Percentiles rank a stretch among this genome's conserved stretches.
Evolutionary conservation across 2,329 filamentous ascomycete genomes (phyloP).

Genomic region (Venturia aucupariae): DNA sequence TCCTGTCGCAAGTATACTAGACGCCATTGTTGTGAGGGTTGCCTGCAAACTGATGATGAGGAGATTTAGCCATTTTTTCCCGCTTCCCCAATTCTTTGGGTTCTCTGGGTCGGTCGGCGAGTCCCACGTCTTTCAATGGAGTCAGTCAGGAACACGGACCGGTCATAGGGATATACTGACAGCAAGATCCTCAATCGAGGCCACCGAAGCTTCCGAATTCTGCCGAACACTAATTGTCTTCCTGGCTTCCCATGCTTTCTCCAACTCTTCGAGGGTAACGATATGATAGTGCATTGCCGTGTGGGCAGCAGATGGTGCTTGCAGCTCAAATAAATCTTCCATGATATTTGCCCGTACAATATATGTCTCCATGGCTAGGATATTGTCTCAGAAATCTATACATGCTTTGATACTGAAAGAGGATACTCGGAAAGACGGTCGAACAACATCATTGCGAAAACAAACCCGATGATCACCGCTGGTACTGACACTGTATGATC

Average conservation of each 20-base stretch:
- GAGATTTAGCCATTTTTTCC: conserved; percentile 35
- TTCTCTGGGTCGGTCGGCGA: conserved; percentile 34
- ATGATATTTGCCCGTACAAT: not conserved
- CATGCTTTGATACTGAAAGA: not conserved
- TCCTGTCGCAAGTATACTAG: conserved; percentile 32
- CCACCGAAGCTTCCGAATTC: not conserved
- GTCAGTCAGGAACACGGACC: too few species aligned
- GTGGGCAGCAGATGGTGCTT: not conserved
- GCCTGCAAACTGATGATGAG: conserved; percentile 33
- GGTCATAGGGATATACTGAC: not conserved
- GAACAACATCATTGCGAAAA: not conserved
- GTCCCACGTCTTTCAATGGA: conserved; percentile 22
- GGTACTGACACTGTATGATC: not conserved
- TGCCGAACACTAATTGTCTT: not conserved
- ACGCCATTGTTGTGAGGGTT: conserved; percentile 31
- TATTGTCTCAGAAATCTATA: not conserved
- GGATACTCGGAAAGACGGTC: not conserved
- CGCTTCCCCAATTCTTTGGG: conserved; percentile 37
- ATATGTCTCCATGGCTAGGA: not conserved
- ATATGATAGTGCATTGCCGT: conserved; percentile 2
- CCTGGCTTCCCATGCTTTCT: not conserved
- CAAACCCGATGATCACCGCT: not conserved
- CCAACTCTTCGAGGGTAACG: conserved; percentile 7
- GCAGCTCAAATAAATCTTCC: not conserved
- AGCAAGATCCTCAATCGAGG: not conserved